Evolutionary conservation across 805 yeast species (phyloP), one percentile per base, ranked within the genome.

Genomic region (Candida taoyuanica): DNA sequence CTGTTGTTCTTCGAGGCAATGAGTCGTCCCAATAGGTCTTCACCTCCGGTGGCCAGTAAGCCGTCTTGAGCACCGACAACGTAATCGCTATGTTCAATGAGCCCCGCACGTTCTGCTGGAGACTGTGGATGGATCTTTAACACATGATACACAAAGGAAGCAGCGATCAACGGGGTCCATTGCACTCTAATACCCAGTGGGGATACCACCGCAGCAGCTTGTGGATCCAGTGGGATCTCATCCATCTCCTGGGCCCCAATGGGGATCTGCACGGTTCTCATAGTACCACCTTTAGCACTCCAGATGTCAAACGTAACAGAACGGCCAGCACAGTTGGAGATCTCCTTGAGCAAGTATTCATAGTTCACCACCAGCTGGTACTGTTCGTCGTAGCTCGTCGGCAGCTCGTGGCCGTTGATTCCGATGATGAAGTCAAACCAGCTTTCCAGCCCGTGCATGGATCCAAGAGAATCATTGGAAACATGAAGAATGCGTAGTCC

Each of bases 1-100:
- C 63, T 66, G 46, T 59, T 62, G n/a, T 61, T 62, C 36, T 65
- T 73, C 7, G 79, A 71, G 31, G 74, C 66, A 2, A 87, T 70
- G 1, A 86, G 79, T 24, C 81, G 70, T 3, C 87, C 79, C 37
- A 89, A 63, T 20, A 86, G 61, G 19, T 81, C 78, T 60, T 89
- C 96, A 11, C 96, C 96, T 8, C 96, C 97, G 1, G 83, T 77
- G 3, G 86, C 80, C 40, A 91, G 65, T 28, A 86, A 64, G 0
- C 97, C 97, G 46, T 85, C 93, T 40, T 83, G 84, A 13, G 89
- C 82, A 5, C 94, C 96, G 34, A 91, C 77, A 33, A 91, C 80
- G 57, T 85, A 91, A 58, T 91, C 98, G 3, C 87, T 73, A 50
- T 84, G 85, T 0, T 96, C 88, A 25, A 85, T 69, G 29, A 91